These are phyloP conservation scores for Pseudevernia furfuracea DNA, from an alignment of 495 filamentous ascomycete genomes.

Conservation along the genomic window DNA sequence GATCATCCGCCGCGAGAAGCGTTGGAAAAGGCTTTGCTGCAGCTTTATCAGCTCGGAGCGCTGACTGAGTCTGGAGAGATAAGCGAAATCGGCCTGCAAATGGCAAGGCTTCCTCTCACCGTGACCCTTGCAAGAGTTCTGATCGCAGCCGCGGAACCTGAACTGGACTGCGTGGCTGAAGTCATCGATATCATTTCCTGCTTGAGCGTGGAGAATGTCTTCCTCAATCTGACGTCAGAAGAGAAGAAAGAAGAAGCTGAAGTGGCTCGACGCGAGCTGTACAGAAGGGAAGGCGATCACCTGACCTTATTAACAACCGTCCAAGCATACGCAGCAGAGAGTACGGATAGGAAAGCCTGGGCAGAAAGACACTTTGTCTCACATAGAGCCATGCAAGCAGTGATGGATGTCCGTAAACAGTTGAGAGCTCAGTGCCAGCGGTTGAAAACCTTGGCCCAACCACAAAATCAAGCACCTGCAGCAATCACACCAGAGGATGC, in stretches of 20 bases:
- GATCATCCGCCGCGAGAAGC: slow-evolving; percentile 70
- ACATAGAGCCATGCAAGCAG: slow-evolving; percentile 72
- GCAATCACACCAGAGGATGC: slow-evolving; percentile 38
- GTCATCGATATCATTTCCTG: slow-evolving; percentile 87
- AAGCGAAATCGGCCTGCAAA: slow-evolving; percentile 62
- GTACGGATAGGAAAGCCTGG: slow-evolving; percentile 67
- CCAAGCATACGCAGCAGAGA: slow-evolving; percentile 69
- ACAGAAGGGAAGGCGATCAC: slow-evolving; percentile 79
- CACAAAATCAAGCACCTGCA: slow-evolving; percentile 11
- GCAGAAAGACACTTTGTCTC: slow-evolving; percentile 69
- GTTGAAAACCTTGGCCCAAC: slow-evolving; percentile 34
- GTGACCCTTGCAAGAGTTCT: slow-evolving; percentile 76
- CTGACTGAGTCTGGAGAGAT: slow-evolving; percentile 65
- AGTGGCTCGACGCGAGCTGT: slow-evolving; percentile 61
- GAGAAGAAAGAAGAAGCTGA: slow-evolving; percentile 75
- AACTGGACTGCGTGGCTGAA: slow-evolving; percentile 65
- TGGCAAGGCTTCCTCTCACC: slow-evolving; percentile 76
- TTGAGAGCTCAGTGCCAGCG: slow-evolving; percentile 57
- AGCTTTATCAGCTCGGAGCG: slow-evolving; percentile 70
- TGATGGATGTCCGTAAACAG: slow-evolving; percentile 83
- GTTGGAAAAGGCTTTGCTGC: slow-evolving; percentile 74
- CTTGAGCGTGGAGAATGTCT: slow-evolving; percentile 83
- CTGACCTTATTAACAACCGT: slow-evolving; percentile 79
- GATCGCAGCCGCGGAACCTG: slow-evolving; percentile 65
- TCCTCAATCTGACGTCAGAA: slow-evolving; percentile 70